Conservation (phyloP, 768 basidiomycete species). For the Kondoa subrosea region DNA sequence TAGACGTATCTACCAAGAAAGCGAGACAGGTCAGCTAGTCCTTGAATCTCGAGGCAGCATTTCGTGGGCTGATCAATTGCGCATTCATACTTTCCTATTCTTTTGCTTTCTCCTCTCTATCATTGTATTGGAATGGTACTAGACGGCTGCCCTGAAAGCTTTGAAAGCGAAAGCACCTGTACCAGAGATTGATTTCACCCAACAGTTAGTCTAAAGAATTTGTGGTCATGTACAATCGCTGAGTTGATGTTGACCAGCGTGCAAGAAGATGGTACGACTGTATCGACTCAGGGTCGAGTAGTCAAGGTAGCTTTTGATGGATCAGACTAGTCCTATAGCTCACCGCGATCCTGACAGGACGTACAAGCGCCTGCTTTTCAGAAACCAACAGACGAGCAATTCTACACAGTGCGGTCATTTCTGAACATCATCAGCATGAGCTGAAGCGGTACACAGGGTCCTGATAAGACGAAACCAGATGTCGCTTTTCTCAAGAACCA, state of each 20-base stretch:
- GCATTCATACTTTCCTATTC: no score
- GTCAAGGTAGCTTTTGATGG: slow-evolving; percentile 40
- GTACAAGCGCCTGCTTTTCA: slow-evolving; percentile 95
- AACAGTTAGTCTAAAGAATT: slow-evolving; percentile 3
- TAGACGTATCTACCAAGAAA: no score
- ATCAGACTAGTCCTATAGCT: neutral
- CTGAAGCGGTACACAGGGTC: slow-evolving; percentile 41
- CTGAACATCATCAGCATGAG: neutral
- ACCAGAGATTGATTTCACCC: slow-evolving; percentile 18
- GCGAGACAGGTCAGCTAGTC: no score
- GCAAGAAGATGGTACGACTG: slow-evolving; percentile 69
- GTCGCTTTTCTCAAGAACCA: slow-evolving; percentile 96
- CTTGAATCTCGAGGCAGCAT: no score
- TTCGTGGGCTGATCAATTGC: no score
- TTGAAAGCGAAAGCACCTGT: slow-evolving; percentile 1
- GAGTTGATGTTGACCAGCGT: slow-evolving; percentile 8
- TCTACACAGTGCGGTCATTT: slow-evolving; percentile 45
- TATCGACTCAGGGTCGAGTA: slow-evolving; percentile 86
- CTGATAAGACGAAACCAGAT: slow-evolving; percentile 57
- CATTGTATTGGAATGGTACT: no score
- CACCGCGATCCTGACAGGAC: slow-evolving; percentile 36
- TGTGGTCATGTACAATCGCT: neutral
- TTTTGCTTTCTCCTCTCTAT: no score
- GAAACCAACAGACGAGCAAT: slow-evolving; percentile 80
- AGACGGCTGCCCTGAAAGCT: slow-evolving; percentile 2